Conservation (phyloP, 352 stramenopile species). For the Pythium oligandrum region DNA sequence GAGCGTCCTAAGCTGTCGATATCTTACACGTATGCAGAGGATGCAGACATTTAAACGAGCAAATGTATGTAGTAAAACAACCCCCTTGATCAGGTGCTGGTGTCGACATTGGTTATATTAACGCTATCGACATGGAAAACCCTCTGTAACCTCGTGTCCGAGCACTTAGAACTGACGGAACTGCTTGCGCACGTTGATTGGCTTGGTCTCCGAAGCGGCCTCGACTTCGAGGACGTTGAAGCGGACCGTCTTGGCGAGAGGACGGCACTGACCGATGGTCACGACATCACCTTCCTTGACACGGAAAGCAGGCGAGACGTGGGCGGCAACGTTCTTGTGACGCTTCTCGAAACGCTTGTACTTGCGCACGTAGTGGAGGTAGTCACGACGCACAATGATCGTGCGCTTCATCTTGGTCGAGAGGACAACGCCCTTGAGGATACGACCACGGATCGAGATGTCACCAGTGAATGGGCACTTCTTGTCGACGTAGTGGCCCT, state of each 20-base stretch:
- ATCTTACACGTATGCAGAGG: too few species aligned
- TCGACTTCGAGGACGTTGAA: conserved; percentile 99
- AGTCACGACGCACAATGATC: conserved; percentile 99
- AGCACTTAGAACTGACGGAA: conserved; percentile 97
- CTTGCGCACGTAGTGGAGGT: conserved; percentile 99
- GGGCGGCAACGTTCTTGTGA: conserved; percentile 99
- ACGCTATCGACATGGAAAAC: too few species aligned
- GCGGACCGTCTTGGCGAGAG: conserved; percentile 99
- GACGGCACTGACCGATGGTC: conserved; percentile 99
- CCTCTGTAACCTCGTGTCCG: not conserved
- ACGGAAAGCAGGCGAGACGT: conserved; percentile 97
- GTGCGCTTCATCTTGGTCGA: conserved; percentile 99
- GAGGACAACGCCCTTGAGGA: conserved; percentile 97
- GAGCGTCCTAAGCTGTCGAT: not conserved
- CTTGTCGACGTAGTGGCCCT: conserved; percentile 98
- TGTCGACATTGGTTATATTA: too few species aligned
- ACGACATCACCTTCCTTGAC: conserved; percentile 99
- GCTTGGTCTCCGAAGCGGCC: conserved; percentile 92
- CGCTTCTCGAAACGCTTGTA: conserved; percentile 99
- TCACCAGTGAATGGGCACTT: conserved; percentile 99
- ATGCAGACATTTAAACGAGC: too few species aligned
- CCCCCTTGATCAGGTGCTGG: too few species aligned
- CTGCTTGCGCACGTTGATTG: conserved; percentile 97
- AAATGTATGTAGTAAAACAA: too few species aligned
- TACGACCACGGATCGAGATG: conserved; percentile 98